Base-by-base conservation (phyloP, 257 asterid genomes). In the Solanum neorickii region DNA sequence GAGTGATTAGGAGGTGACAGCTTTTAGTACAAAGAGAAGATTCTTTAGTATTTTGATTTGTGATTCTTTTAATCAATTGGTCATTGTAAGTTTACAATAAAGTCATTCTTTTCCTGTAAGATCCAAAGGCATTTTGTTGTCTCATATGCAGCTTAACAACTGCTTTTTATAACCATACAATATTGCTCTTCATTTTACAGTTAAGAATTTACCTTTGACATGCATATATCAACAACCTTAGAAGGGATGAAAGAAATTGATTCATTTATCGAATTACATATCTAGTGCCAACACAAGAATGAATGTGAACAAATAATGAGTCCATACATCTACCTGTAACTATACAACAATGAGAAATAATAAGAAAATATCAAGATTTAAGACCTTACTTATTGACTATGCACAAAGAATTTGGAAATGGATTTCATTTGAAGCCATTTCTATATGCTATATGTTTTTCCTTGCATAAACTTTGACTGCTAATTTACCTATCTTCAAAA, bases 41-140 rank as follows among this genome's bases (percentile, higher is more conserved):
- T 94, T 93, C 94, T 92, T 94, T 95, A 88, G 94, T 87, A 90
- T 92, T 92, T 92, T 89, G 87, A 93, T 91, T 86, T 87, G 90
- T 60, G 84, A 88, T 87, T 89, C 82, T 31, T 86, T 88, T 75
- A 46, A 56, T 86, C 80, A 56, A 89, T 90, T 88, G 86, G 89
- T 88, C 85, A 52, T 83, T 92, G 92, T 88, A 87, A 88, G 89
- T 80, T 62, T 82, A 88, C 89, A 92, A 92, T 90, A 89, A 91
- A 88, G 42, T 37, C 78, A 88, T 88, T 90, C 82, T 69, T 78
- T 87, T 89, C 41, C 29, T 86, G 84, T 31, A 69, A 56, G 84
- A 23, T 46, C 74, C 83, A 16, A 49, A 72, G 23, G n/a, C 74
- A 86, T 37, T 73, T 72, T 73, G 35, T 73, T 86, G 62, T 85